Conservation (phyloP, 2,329 filamentous ascomycete genomes). For the Macrophomina phaseolina region DNA sequence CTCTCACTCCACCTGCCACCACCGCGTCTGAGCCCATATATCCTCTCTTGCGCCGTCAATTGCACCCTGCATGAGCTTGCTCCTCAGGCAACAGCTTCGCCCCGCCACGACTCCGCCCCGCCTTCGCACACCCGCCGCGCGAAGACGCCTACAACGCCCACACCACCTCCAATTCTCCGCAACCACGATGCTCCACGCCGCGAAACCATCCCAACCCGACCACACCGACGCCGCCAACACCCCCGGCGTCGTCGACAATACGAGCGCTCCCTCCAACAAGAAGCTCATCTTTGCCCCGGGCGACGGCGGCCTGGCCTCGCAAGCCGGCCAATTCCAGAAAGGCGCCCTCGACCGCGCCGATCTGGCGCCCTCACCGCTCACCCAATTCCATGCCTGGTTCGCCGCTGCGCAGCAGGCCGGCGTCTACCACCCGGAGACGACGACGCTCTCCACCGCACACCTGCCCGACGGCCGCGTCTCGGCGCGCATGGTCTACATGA, state of each 20-base stretch:
- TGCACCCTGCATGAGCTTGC: neutral
- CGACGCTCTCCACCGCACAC: conserved; percentile 81
- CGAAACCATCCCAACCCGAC: neutral
- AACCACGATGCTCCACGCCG: conserved; percentile 3
- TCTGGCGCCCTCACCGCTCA: conserved; percentile 70
- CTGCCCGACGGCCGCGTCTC: conserved; percentile 85
- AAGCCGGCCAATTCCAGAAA: conserved; percentile 78
- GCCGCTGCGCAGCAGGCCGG: conserved; percentile 57
- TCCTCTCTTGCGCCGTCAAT: neutral
- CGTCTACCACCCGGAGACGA: conserved; percentile 83
- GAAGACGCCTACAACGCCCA: neutral
- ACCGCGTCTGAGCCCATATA: neutral
- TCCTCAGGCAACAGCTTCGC: neutral
- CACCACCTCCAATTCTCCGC: neutral
- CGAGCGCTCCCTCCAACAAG: neutral
- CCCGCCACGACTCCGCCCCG: neutral
- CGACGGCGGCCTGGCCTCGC: conserved; percentile 54
- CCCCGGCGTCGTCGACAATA: too few species aligned
- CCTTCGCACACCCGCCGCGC: neutral
- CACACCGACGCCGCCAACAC: neutral
- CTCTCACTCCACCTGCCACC: conserved; percentile 14
- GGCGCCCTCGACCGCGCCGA: conserved; percentile 66
- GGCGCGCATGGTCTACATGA: conserved; percentile 88
- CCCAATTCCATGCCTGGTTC: conserved; percentile 93
- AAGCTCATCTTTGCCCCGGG: conserved; percentile 67